These are phyloP conservation scores for Penicillium desertorum DNA, from an alignment of 495 filamentous ascomycete genomes.

Conservation along the genomic window DNA sequence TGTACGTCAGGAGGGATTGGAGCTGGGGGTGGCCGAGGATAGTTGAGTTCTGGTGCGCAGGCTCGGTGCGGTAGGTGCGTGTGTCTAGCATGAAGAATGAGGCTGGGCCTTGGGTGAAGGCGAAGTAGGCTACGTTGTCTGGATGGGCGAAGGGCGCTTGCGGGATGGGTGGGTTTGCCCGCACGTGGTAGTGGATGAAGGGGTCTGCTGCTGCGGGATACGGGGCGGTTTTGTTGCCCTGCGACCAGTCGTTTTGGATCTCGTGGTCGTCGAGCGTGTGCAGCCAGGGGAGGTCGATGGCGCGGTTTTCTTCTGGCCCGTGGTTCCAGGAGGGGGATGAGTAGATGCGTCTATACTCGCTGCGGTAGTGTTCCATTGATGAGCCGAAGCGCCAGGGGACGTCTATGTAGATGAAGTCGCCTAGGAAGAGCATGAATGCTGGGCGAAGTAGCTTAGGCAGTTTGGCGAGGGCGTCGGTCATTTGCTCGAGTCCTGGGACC, in stretches of 20 bases:
- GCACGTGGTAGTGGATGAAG: constrained; percentile 80
- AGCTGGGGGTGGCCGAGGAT: constrained; percentile 85
- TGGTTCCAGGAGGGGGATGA: constrained; percentile 83
- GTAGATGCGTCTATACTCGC: constrained; percentile 91
- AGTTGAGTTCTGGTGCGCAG: constrained; percentile 62
- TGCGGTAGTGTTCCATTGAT: constrained; percentile 71
- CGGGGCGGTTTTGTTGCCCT: constrained; percentile 66
- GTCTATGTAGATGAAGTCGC: constrained; percentile 98
- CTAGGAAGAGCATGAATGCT: constrained; percentile 95
- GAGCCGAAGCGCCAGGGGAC: constrained; percentile 78
- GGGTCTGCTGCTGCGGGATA: constrained; percentile 79
- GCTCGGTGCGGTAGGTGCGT: constrained; percentile 74
- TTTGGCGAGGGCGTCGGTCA: constrained; percentile 55
- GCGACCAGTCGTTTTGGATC: constrained; percentile 86
- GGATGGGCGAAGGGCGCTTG: constrained; percentile 41
- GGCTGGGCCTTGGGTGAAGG: constrained; percentile 84
- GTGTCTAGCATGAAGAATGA: constrained; percentile 95
- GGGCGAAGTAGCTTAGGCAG: constrained; percentile 58
- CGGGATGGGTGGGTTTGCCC: constrained; percentile 72
- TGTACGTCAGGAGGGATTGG: constrained; percentile 72
- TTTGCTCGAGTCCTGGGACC: constrained; percentile 72
- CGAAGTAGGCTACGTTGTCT: constrained; percentile 71
- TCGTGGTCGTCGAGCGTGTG: constrained; percentile 97
- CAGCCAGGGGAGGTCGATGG: constrained; percentile 80
- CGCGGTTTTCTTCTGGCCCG: constrained; percentile 41